Evolutionary conservation across 139 green algal species (phyloP).

Genomic region (Deuterostichococcus epilithicus): DNA sequence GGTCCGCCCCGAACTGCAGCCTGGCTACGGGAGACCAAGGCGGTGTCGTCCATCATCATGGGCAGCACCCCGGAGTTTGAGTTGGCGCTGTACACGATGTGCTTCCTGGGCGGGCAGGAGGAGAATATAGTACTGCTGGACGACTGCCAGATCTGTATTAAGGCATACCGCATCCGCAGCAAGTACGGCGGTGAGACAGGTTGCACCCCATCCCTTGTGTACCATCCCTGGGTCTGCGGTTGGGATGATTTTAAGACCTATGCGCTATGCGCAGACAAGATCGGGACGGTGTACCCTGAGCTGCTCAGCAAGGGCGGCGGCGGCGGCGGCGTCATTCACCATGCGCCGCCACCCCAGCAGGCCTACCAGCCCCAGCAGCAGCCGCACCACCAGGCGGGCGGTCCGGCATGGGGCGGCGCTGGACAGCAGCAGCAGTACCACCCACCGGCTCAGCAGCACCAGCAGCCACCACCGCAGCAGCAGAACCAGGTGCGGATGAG

Average conservation of each 20-base stretch:
- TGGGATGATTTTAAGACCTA: neutral
- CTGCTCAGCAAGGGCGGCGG: neutral
- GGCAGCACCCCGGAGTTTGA: conserved; percentile 76
- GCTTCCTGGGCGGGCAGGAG: conserved; percentile 54
- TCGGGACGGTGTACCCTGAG: neutral
- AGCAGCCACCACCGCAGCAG: neutral
- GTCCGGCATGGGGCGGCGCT: neutral
- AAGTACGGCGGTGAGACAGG: conserved; percentile 57
- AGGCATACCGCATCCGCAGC: conserved; percentile 37
- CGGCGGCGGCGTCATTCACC: neutral
- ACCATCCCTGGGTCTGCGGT: neutral
- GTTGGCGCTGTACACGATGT: conserved; percentile 72
- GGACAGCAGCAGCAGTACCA: neutral
- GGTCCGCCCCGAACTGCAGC: no score
- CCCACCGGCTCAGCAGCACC: neutral
- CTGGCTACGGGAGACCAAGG: conserved; percentile 55
- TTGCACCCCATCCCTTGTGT: conserved; percentile 16
- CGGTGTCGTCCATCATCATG: conserved; percentile 58
- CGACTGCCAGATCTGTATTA: conserved; percentile 23
- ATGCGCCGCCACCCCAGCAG: neutral
- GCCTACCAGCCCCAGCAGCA: neutral
- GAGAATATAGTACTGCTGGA: conserved; percentile 45
- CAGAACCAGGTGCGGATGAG: neutral
- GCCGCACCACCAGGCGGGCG: neutral
- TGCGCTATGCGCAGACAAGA: neutral